Evolutionary conservation across 2,329 filamentous ascomycete genomes (phyloP).

Genomic region (Colletotrichum somersetense): DNA sequence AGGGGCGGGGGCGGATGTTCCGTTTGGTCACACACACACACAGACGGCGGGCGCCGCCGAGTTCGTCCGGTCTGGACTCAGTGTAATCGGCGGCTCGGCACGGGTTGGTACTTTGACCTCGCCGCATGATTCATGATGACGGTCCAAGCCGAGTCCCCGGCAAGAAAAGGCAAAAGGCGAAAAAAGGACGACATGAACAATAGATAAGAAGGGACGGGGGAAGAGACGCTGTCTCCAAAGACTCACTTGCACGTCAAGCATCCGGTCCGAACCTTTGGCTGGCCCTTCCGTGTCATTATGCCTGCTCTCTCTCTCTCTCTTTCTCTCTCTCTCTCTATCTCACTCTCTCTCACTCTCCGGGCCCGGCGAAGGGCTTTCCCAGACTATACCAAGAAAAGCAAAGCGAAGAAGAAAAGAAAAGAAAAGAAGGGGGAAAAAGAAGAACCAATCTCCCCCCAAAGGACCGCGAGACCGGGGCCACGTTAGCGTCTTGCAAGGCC

Average conservation of each 20-base stretch:
- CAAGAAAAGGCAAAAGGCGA: not conserved
- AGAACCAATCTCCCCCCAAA: not conserved
- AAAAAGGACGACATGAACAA: not conserved
- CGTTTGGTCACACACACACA: conserved; percentile 14
- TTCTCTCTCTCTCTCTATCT: too few relatives aligned
- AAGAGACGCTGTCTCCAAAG: not conserved
- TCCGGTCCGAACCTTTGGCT: conserved; percentile 59
- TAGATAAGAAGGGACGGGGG: not conserved
- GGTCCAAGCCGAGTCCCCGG: too few relatives aligned
- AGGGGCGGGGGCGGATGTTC: too few relatives aligned
- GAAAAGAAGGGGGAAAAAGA: not conserved
- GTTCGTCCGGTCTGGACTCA: conserved; percentile 8
- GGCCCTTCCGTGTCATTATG: conserved; percentile 38
- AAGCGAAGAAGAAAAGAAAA: not conserved
- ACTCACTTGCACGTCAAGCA: conserved; percentile 68
- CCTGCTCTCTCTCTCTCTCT: not conserved
- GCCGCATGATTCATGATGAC: not conserved
- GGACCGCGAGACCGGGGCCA: not conserved
- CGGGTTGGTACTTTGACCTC: not conserved
- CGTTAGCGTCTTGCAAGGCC: not conserved
- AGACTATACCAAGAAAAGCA: not conserved
- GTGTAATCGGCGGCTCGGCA: not conserved
- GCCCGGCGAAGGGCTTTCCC: not conserved
- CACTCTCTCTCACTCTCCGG: not conserved
- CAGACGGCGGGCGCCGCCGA: not conserved